Evolutionary conservation across 2,329 filamentous ascomycete species (phyloP), one percentile per base, ranked within the genome.

Genomic region (Dothideomycetes sp.): DNA sequence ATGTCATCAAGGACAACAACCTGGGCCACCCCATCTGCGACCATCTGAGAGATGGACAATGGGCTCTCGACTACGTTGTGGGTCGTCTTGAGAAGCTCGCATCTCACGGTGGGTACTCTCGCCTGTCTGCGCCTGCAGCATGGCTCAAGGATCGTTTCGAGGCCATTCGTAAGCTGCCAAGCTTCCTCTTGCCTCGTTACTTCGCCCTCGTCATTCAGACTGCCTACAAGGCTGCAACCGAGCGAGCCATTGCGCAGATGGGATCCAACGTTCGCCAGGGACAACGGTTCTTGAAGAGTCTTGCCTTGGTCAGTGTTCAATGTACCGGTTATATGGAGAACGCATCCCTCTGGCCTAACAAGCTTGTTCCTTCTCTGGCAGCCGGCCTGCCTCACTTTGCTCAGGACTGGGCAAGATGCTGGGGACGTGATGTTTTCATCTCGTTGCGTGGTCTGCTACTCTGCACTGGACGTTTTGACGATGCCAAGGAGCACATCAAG

Each of bases 371-470:
- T 2, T 89, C 83, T 34, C 71, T 98, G 51, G 89, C 91, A 13
- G 91, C 91, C 22, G 91, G 91, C 12, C 67, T 98, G 33, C 91
- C 91, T 24, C 91, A 98, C 62, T 98, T 98, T 57, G 77, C 91
- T 0, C 82, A 84, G 7, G 82, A 87, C 53, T 98, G 91, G 88
- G 88, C 89, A 35, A 77, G 91, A 53, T 95, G 89, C 62, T 98
- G 91, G 91, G 91, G 93, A 6, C 81, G 91, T 42, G 91, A 98
- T 60, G 86, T 95, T 10, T 96, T 95, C 61, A 98, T 98, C 48
- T 91, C 91, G 11, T 76, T 94, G 28, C 82, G 91, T 36, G 91
- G 91, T 30, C 70, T 98, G n/a, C 85, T 84, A 51, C 75, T 98
- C 24, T 87, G 84, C 28, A 96, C 89, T 9, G 86, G 87, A 2